Base-by-base conservation (phyloP, 2,329 filamentous ascomycete genomes). In the Colletotrichum godetiae region DNA sequence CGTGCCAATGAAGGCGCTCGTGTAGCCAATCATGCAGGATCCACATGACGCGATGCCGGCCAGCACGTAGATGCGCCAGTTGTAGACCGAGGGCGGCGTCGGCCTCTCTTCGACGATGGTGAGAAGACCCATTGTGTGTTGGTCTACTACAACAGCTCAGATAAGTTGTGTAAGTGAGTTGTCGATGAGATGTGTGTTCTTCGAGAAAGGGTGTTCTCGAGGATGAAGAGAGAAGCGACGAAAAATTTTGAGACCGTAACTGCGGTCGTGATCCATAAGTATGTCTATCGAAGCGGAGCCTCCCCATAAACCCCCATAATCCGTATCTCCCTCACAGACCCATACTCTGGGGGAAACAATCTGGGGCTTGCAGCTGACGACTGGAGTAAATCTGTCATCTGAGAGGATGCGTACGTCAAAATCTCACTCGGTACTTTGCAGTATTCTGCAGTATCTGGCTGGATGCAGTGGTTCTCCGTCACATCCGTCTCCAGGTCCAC, bases 1-100 rank as follows among this genome's bases (percentile, higher is more conserved):
- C 0, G 89, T 91, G 42, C 91, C 91, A 72, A 93, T 93, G 81
- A 93, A 93, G 60, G 91, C 89, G 69, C 86, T 88, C 75, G 78
- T 79, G 63, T 82, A 82, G n/a, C 81, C 83, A 67, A 84, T 83
- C 82, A 83, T 84, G 57, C 81, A 79, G n/a, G 83, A 82, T 29
- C 81, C 81, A 67, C 81, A 82, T 27, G 81, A 81, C n/a, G 82
- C 81, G 12, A 83, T 78, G 1, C 78, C 69, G 6, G 82, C 81
- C 57, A 80, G 78, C 11, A 77, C 76, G 65, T 83, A 84, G 56
- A 79, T 71, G 7, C 78, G 75, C 77, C 77, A 79, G 68, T 84
- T 84, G 78, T 84, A 84, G 56, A 84, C 82, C 33, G 76, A 76
- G 4, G 76, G 64, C n/a, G 82, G 82, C 73, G 82, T 83, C 49